Evolutionary conservation across 148 eudicot species (phyloP), one percentile per base, ranked within the genome.

Genomic region (Polygonum maritimum): DNA sequence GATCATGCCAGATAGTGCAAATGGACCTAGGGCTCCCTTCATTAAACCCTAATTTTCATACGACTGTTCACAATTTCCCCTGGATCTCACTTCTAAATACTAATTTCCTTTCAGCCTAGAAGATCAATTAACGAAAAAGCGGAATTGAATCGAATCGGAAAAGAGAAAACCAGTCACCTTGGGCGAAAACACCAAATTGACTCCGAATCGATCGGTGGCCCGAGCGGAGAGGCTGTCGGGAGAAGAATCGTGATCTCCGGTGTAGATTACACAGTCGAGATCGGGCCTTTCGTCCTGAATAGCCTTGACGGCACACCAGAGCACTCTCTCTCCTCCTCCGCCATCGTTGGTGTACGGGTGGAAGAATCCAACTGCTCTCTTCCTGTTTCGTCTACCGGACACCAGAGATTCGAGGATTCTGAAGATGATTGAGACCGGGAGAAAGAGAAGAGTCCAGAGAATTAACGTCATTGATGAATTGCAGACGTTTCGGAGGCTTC

Each of bases 341-440:
- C 97, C 99, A 75, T 91, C 98, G 78, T 92, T 92, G 47, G 99
- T 96, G 88, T 88, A 92, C 0, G 98, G 99, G 55, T 96, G 98
- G 76, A 96, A 96, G 79, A 96, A 92, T 47, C 87, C 98, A 2
- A 89, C 84, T 7, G 97, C 88, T 4, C 76, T 89, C 55, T 85
- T 81, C 48, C 77, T 80, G 75, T 60, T 85, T 63, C 79, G 75
- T 11, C 87, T 88, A 7, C 80, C 80, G 6, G 49, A 52, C 26
- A 82, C 62, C 16, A 82, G 75, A 19, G 14, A 13, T 2, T 54
- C 35, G n/a, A 73, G 8, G 21, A 82, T 0, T 69, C 49, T 71
- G 12, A 79, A 11, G 45, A 76, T 40, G 26, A 76, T 52, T 10
- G 78, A 0, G 58, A 4, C 1, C 76, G 0, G 57, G 77, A 16